phyloP scores from a whole-genome alignment of 2,329 filamentous ascomycete genomes.

The Elsinoe australis region DNA sequence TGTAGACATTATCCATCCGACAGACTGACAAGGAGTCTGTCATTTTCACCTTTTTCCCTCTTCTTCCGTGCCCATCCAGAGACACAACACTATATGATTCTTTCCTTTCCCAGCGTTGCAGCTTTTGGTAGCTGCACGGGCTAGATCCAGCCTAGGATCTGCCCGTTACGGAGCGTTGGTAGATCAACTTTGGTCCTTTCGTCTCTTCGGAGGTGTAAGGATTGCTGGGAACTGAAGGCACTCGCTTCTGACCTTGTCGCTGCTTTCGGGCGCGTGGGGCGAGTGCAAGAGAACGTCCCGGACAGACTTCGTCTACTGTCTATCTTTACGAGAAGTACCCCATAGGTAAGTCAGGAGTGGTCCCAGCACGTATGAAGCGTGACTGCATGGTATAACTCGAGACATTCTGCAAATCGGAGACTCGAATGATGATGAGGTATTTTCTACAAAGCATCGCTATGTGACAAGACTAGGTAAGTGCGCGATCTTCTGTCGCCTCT shows the following conservation, averaged over 20 bases:
- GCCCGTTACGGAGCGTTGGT: constrained; percentile 43
- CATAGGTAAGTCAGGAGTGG: too few species aligned
- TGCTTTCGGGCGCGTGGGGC: constrained; percentile 26
- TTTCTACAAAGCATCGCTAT: constrained; percentile 14
- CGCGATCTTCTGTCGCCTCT: constrained; percentile 16
- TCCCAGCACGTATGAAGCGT: too few species aligned
- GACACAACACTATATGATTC: too few species aligned
- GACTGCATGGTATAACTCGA: too few species aligned
- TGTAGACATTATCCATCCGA: neutral
- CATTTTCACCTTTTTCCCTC: too few species aligned
- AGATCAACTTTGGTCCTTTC: constrained; percentile 26
- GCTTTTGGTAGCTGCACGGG: constrained; percentile 38
- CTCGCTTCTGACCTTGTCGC: constrained; percentile 24
- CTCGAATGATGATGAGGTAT: too few species aligned
- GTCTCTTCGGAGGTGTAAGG: constrained; percentile 15
- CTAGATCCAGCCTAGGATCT: constrained; percentile 29
- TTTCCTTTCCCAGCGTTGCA: constrained; percentile 42
- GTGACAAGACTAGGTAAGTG: neutral
- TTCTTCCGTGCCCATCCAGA: too few species aligned
- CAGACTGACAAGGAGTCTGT: too few species aligned
- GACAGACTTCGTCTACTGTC: constrained; percentile 26
- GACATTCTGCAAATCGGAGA: too few species aligned
- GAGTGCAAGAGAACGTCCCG: constrained; percentile 35
- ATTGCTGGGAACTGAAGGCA: constrained; percentile 31
- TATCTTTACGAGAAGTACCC: too few species aligned